Evolutionary conservation across 2,329 filamentous ascomycete genomes (phyloP).

Genomic region (Graphiopsis chlorocephala): DNA sequence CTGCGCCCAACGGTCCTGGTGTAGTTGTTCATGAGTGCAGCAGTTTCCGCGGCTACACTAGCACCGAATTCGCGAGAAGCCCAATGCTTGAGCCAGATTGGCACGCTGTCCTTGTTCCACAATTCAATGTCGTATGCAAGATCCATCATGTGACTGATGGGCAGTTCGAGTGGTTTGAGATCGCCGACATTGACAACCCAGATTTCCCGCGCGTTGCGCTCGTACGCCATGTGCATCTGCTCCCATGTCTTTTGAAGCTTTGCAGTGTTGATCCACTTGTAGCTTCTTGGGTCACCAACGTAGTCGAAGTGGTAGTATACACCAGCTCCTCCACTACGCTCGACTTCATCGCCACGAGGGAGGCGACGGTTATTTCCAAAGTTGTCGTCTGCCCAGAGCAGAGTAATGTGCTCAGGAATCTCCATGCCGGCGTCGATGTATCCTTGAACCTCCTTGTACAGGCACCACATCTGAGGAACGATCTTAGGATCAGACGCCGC

Average conservation of each 20-base stretch:
- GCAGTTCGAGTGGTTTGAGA: constrained; percentile 63
- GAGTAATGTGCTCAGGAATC: constrained; percentile 63
- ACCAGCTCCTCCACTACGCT: constrained; percentile 60
- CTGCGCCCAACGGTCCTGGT: constrained; percentile 56
- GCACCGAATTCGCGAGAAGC: constrained; percentile 57
- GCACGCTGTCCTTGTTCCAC: constrained; percentile 56
- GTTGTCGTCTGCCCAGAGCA: constrained; percentile 67
- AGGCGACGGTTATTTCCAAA: constrained; percentile 61
- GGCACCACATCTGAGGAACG: constrained; percentile 68
- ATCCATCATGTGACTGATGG: constrained; percentile 66
- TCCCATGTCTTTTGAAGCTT: constrained; percentile 64
- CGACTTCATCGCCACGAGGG: constrained; percentile 58
- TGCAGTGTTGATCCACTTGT: constrained; percentile 63
- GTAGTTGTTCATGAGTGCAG: constrained; percentile 55
- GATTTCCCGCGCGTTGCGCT: constrained; percentile 57
- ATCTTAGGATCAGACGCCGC: constrained; percentile 48
- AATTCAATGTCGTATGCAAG: constrained; percentile 62
- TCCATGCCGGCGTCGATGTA: constrained; percentile 64
- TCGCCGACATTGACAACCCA: constrained; percentile 69
- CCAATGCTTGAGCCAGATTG: constrained; percentile 57
- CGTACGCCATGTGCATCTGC: constrained; percentile 62
- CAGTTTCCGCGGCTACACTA: constrained; percentile 48
- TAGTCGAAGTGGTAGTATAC: constrained; percentile 67
- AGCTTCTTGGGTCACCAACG: constrained; percentile 56
- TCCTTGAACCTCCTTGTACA: constrained; percentile 72